These are phyloP conservation scores for Cenchrus fungigraminus DNA, from an alignment of 176 grass and related monocot genomes.

Conservation along the genomic window DNA sequence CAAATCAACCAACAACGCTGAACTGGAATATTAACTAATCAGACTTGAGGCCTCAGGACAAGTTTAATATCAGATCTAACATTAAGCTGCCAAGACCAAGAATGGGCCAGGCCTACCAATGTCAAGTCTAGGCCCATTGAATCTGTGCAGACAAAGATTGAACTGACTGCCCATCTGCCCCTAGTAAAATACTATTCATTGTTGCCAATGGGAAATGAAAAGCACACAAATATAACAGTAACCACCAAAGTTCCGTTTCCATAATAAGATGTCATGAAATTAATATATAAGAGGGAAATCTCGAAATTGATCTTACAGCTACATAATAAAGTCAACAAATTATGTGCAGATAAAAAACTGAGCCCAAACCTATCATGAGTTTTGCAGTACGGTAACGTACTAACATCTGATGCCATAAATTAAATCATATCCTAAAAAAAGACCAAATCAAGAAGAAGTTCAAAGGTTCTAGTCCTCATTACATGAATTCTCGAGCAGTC, in stretches of 20 bases:
- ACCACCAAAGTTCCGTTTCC: neutral
- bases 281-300: neutral
- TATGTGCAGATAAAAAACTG: neutral
- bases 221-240: slow-evolving; percentile 27
- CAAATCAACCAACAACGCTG: neutral
- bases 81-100: slow-evolving; percentile 23
- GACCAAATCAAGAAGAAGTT: slow-evolving; percentile 11
- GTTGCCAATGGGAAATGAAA: slow-evolving; percentile 17
- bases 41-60: slow-evolving; percentile 10
- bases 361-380: neutral
- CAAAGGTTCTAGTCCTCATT: neutral
- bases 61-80: neutral
- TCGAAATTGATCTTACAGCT: neutral
- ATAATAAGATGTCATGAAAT: neutral
- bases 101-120: slow-evolving; percentile 19
- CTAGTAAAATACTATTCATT: slow-evolving; percentile 6
- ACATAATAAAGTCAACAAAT: slow-evolving; percentile 19
- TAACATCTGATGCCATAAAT: neutral
- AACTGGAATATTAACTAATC: neutral
- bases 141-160: neutral
- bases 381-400: neutral
- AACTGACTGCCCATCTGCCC: neutral
- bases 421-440: neutral
- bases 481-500: neutral
- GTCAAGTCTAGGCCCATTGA: neutral